Conservation (phyloP, 768 basidiomycete genomes). For the Agrocybe pediades region DNA sequence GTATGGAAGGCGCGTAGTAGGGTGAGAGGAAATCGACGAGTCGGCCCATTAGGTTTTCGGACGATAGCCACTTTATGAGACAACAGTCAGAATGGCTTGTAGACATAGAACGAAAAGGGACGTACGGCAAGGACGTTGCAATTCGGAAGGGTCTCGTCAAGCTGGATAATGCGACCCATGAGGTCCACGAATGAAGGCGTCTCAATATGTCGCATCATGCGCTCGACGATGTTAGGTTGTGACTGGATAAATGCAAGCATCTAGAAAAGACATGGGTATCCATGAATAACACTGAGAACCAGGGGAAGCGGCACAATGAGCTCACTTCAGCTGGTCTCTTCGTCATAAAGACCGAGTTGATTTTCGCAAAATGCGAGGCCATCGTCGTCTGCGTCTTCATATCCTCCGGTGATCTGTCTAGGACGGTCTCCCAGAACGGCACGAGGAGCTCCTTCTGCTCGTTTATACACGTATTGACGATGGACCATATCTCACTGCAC, state of each 20-base stretch:
- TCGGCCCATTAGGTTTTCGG: constrained; percentile 78
- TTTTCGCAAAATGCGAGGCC: constrained; percentile 93
- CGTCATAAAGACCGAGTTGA: constrained; percentile 84
- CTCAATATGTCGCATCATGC: constrained; percentile 83
- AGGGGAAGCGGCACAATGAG: constrained; percentile 33
- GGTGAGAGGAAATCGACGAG: constrained; percentile 86
- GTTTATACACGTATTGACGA: constrained; percentile 85
- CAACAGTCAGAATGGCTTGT: constrained; percentile 3
- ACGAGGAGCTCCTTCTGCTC: constrained; percentile 70
- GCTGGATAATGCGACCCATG: constrained; percentile 84
- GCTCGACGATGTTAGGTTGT: constrained; percentile 79
- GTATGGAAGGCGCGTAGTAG: constrained; percentile 68
- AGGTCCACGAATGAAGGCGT: constrained; percentile 91
- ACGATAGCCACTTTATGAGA: constrained; percentile 77
- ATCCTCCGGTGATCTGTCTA: constrained; percentile 79
- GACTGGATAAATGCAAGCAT: constrained; percentile 91
- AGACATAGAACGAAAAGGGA: constrained; percentile 27
- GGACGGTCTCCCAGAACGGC: constrained; percentile 91
- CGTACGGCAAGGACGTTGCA: constrained; percentile 87
- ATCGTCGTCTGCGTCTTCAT: constrained; percentile 87
- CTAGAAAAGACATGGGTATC: constrained; percentile 45
- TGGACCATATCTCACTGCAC: constrained; percentile 94
- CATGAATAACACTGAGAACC: constrained; percentile 20
- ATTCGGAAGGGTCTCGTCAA: constrained; percentile 83
- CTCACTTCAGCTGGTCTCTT: constrained; percentile 89